These are phyloP conservation scores for Infundibulicybe gibba DNA, from an alignment of 768 basidiomycete genomes.

Conservation along the genomic window DNA sequence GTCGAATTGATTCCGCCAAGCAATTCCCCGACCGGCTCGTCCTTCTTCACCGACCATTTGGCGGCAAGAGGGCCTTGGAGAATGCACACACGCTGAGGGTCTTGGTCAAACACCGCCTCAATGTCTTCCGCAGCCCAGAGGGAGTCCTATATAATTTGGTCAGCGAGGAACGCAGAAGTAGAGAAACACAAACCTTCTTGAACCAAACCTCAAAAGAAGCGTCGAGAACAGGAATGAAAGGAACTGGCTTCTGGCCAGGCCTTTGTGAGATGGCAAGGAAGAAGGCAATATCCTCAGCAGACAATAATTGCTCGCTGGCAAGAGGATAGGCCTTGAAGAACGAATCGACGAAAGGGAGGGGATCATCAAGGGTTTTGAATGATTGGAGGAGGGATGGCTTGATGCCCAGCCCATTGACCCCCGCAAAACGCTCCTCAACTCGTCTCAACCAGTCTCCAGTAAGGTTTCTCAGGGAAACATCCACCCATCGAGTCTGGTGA, in stretches of 20 bases:
- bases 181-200: constrained; percentile 74
- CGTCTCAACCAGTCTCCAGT: constrained; percentile 97
- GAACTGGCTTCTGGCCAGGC: constrained; percentile 96
- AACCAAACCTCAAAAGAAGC: constrained; percentile 97
- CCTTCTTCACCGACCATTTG: constrained; percentile 81
- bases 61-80: constrained; percentile 96
- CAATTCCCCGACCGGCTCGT: constrained; percentile 91
- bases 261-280: constrained; percentile 96
- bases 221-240: constrained; percentile 96
- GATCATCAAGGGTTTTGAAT: constrained; percentile 82
- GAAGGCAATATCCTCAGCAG: constrained; percentile 90
- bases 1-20: constrained; percentile 81
- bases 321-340: constrained; percentile 88
- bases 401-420: constrained; percentile 68
- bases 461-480: constrained; percentile 85
- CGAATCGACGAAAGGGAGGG: constrained; percentile 65
- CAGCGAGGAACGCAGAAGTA: neutral
- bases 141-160: constrained; percentile 62
- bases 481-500: constrained; percentile 92
- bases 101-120: constrained; percentile 98
- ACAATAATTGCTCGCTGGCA: constrained; percentile 82
- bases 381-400: constrained; percentile 86
- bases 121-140: constrained; percentile 98
- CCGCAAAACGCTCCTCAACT: constrained; percentile 92
- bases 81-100: constrained; percentile 97